Evolutionary conservation across 2,329 filamentous ascomycete species (phyloP), one percentile per base, ranked within the genome.

Genomic region (Penicillium sp.): DNA sequence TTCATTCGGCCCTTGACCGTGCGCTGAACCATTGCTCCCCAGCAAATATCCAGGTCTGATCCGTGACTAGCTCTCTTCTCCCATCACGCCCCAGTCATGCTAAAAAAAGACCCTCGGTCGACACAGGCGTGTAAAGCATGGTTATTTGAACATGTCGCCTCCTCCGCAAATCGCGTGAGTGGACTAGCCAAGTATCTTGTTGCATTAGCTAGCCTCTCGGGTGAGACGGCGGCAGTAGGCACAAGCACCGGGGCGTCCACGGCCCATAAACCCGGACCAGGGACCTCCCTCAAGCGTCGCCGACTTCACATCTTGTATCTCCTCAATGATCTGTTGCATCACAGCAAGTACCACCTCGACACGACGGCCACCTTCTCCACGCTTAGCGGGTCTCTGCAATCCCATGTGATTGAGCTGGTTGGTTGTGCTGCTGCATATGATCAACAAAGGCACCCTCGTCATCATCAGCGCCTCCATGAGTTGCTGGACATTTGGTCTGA

Each of bases 1-100:
- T 91, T 68, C 80, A 89, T 67, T 66, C 73, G 54, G 74, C 82
- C 50, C 76, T 93, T 61, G 79, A 83, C 67, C 73, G 77, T 65
- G 79, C 79, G 60, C 72, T 88, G 64, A 72, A 77, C 71, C 79
- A 82, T 74, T 91, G 88, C 80, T 87, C 86, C 63, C 79, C 83
- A 64, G 73, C 76, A 76, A 90, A 91, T 76, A 85, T 93, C 77
- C 88, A 93, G 88, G 88, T 93, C 88, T 89, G 85, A 73, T 62
- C 62, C 59, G 63, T 66, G 66, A 62, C 63, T 55, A 58, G 53
- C 50, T 53, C 37, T 49, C 33, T 37, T 39, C 42, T 28, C 35
- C 41, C 44, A 32, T 55, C 61, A 54, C 54, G 39, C 57, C 51
- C 49, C 53, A 52, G 52, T 54, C 37, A 39, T 67, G 65, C 69